A percentile compares a stretch with the other conserved stretches of the same genome.
These are phyloP conservation scores for Podaxis carcinomalis DNA, from an alignment of 768 basidiomycete genomes.

Conservation along the genomic window DNA sequence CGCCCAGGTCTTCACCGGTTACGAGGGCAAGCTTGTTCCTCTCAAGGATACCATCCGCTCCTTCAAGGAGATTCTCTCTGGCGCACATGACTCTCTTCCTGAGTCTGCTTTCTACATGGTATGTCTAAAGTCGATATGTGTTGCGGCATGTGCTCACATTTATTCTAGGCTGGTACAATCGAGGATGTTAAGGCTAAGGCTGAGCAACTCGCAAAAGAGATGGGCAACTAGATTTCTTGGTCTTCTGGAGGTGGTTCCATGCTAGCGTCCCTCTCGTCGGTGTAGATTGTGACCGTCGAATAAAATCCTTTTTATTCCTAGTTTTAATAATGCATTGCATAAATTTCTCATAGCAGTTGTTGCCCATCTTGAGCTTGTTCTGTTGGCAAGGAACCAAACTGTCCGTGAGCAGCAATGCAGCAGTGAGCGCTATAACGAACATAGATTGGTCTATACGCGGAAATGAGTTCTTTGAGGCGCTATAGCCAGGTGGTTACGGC, in stretches of 20 bases:
- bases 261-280: constrained; percentile 10
- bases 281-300: constrained; percentile 15
- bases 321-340: constrained; percentile 11
- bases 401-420: not conserved
- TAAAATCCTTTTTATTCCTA: constrained; percentile 15
- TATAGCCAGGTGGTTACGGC: constrained; percentile 81
- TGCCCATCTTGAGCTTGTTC: constrained; percentile 55
- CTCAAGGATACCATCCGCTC: constrained; percentile 95
- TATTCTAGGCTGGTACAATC: constrained; percentile 74
- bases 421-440: not conserved
- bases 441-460: constrained; percentile 34
- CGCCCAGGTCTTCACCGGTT: constrained; percentile 99
- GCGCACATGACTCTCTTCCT: constrained; percentile 82
- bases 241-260: constrained; percentile 4
- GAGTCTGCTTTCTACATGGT: constrained; percentile 99
- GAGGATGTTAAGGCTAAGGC: constrained; percentile 98
- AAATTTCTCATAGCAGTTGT: constrained; percentile 14
- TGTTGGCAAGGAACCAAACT: not conserved
- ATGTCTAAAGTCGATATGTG: constrained; percentile 12
- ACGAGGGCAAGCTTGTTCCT: constrained; percentile 94
- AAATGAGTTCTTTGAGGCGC: constrained; percentile 34
- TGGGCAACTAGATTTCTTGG: constrained; percentile 44
- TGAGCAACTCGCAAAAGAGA: constrained; percentile 95
- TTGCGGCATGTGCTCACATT: not conserved
- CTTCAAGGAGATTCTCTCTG: constrained; percentile 96